Percentiles rank a stretch among this genome's conserved stretches.
These are phyloP conservation scores for Malus fusca DNA, from an alignment of 306 rosid species.

Conservation along the genomic window DNA sequence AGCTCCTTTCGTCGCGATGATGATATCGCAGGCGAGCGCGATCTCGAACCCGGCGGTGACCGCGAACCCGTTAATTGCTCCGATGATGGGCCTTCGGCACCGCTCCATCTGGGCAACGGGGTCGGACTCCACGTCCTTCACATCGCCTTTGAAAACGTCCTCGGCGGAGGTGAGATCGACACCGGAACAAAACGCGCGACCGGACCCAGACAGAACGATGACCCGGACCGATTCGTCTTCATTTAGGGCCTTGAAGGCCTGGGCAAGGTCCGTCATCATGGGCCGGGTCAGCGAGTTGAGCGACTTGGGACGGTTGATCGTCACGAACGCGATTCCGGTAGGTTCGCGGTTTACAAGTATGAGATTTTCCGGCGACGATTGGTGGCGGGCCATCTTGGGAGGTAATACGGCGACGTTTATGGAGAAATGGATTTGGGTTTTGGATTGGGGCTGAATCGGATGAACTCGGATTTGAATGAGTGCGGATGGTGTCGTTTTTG, in stretches of 20 bases:
- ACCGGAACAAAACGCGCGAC: constrained; percentile 89
- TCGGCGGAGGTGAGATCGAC: constrained; percentile 80
- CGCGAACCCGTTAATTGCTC: constrained; percentile 78
- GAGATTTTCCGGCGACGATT: constrained; percentile 36
- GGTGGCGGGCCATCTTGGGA: constrained; percentile 1
- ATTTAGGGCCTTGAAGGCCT: constrained; percentile 50
- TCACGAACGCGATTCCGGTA: constrained; percentile 54
- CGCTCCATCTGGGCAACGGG: constrained; percentile 76
- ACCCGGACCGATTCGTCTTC: constrained; percentile 60
- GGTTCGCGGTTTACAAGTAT: constrained; percentile 47
- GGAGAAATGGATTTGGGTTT: not conserved
- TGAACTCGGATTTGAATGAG: not conserved
- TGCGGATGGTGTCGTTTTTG: not conserved
- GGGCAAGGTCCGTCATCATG: constrained; percentile 74
- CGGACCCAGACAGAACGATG: constrained; percentile 66
- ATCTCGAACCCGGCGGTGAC: constrained; percentile 93
- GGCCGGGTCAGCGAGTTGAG: constrained; percentile 67
- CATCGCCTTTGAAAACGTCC: constrained; percentile 90
- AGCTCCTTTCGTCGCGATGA: constrained; percentile 75
- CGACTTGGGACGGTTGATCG: constrained; percentile 77
- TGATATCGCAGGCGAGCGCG: constrained; percentile 74
- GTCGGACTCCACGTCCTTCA: constrained; percentile 63
- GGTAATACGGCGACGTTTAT: not conserved
- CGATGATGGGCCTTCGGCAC: constrained; percentile 78
- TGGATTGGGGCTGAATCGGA: not conserved